Base-by-base conservation (phyloP, 73 alveolate genomes). In the Paramecium caudatum region DNA sequence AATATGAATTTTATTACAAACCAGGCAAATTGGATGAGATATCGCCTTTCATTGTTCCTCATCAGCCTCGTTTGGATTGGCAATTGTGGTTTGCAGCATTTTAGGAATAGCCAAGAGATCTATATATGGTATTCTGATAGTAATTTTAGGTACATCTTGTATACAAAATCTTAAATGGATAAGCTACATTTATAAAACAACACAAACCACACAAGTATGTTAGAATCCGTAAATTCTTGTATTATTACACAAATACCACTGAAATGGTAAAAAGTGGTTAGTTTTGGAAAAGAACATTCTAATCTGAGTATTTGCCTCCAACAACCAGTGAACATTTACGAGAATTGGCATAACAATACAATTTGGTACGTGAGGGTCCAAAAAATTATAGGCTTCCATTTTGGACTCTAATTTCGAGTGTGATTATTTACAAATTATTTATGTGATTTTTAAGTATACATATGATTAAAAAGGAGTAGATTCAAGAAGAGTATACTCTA, bases 31-130 rank as follows among this genome's bases (percentile, higher is more conserved):
- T 61, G 12, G 63, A 47, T 45, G 30, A 45, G 16, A 27, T 85
- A 30, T 95, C 97, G 9, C 48, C 62, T 32, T 65, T 94, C 61
- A 94, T 91, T 16, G 68, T 82, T 21, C 99, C 99, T 27, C 97
- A 96, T 91, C 90, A 96, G 69, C 99, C 99, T 1, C 82, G 99
- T 81, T 85, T 96, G 6, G 99, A 94, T 63, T 96, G 99, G 99
- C 78, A 96, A 82, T 69, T 96, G 45, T 96, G 99, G 98, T 96
- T 96, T 78, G 82, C 97, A 10, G 96, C 98, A 12, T 80, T 94
- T 19, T 82, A 94, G 10, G 70, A 68, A 9, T 3, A 65, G 7
- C 83, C 49, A 9, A 30, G 33, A 36, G 83, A 65, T 65, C 9
- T 33, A 65, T 33, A 46, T 46, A 32, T 19, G 21, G 49, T 46